A percentile compares a stretch with the other conserved stretches of the same genome.
phyloP scores from a whole-genome alignment of 345 rosid genomes.

The Mercurialis annua region DNA sequence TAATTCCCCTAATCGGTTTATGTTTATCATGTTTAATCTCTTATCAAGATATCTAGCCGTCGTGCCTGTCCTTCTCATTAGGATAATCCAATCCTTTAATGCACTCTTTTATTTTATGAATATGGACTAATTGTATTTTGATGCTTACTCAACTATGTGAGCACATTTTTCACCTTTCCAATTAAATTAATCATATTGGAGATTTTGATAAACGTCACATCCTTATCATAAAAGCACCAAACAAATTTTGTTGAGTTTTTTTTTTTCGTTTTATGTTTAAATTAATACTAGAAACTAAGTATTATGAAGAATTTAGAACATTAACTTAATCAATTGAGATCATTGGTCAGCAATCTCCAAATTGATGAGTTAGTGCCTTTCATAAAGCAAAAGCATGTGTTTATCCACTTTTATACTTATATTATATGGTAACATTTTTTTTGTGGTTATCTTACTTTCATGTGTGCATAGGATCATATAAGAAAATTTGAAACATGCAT shows the following conservation, averaged over 20 bases:
- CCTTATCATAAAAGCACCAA: slow-evolving; percentile 28
- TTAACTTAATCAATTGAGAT: not conserved
- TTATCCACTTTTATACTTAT: slow-evolving; percentile 1
- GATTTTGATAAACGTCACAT: not conserved
- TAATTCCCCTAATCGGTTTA: not conserved
- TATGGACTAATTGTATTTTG: not conserved
- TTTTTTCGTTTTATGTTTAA: not conserved
- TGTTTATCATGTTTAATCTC: not conserved
- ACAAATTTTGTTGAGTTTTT: slow-evolving; percentile 18
- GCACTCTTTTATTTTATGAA: not conserved
- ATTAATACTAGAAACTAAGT: not conserved
- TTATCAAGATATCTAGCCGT: slow-evolving; percentile 1
- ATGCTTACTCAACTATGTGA: not conserved
- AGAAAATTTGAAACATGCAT: slow-evolving; percentile 10
- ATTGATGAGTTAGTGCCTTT: slow-evolving; percentile 12
- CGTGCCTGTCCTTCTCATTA: slow-evolving; percentile 15
- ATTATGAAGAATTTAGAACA: slow-evolving; percentile 6
- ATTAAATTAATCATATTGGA: not conserved
- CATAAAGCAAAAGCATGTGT: slow-evolving; percentile 26
- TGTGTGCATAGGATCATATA: not conserved
- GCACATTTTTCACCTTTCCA: not conserved
- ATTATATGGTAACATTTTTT: not conserved
- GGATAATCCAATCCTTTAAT: not conserved
- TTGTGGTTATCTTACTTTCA: slow-evolving; percentile 21
- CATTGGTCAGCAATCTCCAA: slow-evolving; percentile 21